Base-by-base conservation (phyloP, 2,329 filamentous ascomycete genomes). In the Myriosclerotinia scirpicola region DNA sequence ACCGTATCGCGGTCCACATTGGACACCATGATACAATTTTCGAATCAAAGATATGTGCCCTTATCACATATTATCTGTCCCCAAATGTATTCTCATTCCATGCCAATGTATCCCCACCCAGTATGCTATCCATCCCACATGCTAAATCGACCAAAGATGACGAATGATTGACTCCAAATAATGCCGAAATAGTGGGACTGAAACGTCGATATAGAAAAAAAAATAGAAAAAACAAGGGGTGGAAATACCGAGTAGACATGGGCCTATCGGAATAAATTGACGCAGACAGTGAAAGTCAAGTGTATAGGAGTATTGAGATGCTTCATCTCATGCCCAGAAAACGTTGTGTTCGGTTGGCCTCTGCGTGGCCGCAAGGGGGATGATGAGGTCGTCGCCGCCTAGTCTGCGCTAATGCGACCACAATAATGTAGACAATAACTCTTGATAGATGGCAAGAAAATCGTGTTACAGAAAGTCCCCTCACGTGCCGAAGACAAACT, bases 81-180 rank as follows among this genome's bases (percentile, higher is more conserved):
- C 44, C 14, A 46, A 61, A 17, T 38, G 34, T 40, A 38, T 61
- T 26, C 7, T 26, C 34, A 50, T 20, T 61, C n/a, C 58, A 20
- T 61, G 34, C 30, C n/a, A 20, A 61, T 26, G 44, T 48, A 26
- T 48, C 50, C 9, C 46, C n/a, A 38, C 58, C 58, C 34, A 14
- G 20, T 20, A 50, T 61, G 34, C 58, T 34, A 61, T 38, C n/a
- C 34, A 61, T 40, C 14, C 58, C 58, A 38, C n/a, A 26, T 61
- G 44, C 58, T 15, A 38, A 40, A 60, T 26, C 34, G 34, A n/a
- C 14, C 34, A 38, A 60, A 36, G 42, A 48, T 38, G 56, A 60
- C 17, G 30, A 60, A 60, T 60, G 34, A 48, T n/a, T 38, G 46
- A 60, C 58, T 50, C 58, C 58, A 50, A 38, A 26, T 40, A 40